These are phyloP conservation scores for Trichosporon ovoides DNA, from an alignment of 1,284 basidiomycete genomes.

Conservation along the genomic window DNA sequence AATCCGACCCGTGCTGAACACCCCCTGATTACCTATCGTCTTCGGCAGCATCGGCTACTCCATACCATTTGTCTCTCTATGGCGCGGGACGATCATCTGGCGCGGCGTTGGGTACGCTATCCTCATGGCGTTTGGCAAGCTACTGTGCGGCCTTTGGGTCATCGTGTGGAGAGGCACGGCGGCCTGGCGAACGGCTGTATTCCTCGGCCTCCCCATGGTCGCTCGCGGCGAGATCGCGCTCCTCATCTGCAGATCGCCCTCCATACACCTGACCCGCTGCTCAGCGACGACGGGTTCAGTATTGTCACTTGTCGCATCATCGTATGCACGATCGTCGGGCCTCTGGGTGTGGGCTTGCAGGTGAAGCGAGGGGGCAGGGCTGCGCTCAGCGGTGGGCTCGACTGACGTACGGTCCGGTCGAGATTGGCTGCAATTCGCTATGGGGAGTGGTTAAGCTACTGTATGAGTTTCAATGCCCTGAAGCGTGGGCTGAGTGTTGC, in stretches of 20 bases:
- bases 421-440: too few species aligned
- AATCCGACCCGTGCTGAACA: constrained; percentile 44
- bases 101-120: constrained; percentile 53
- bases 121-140: constrained; percentile 55
- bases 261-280: constrained; percentile 30
- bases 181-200: constrained; percentile 25
- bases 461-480: too few species aligned
- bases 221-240: constrained; percentile 57
- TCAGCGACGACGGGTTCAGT: constrained; percentile 51
- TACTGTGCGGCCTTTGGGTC: constrained; percentile 47
- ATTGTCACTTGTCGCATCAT: constrained; percentile 54
- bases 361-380: constrained; percentile 42
- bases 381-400: constrained; percentile 41
- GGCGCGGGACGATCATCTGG: constrained; percentile 53
- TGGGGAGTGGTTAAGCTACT: too few species aligned
- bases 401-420: constrained; percentile 9
- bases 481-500: too few species aligned
- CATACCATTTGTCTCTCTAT: constrained; percentile 55
- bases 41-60: constrained; percentile 57
- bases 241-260: constrained; percentile 40
- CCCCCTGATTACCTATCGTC: constrained; percentile 55
- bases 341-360: constrained; percentile 48
- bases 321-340: constrained; percentile 54
- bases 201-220: constrained; percentile 53
- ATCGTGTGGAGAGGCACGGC: constrained; percentile 27